These are phyloP conservation scores for Somion occarium DNA, from an alignment of 1,284 basidiomycete genomes.

Conservation along the genomic window DNA sequence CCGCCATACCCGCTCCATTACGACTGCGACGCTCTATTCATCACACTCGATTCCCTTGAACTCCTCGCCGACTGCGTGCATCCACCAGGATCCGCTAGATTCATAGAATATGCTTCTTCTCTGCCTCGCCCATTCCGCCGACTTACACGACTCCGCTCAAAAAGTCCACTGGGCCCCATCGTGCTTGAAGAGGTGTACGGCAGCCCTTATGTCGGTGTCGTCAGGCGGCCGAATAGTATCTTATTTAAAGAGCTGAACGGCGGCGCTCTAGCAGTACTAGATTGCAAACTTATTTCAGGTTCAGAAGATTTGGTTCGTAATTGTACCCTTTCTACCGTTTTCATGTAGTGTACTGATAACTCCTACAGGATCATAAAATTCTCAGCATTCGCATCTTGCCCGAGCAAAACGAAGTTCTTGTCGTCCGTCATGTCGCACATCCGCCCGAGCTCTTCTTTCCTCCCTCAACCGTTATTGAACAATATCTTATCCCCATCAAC, in stretches of 20 bases:
- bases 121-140: slow-evolving; percentile 37
- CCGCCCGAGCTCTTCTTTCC: neutral
- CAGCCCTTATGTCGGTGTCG: slow-evolving; percentile 39
- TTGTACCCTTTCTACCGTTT: neutral
- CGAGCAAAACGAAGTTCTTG: slow-evolving; percentile 46
- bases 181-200: slow-evolving; percentile 43
- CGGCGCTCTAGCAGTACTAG: neutral
- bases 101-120: slow-evolving; percentile 29
- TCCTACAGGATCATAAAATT: slow-evolving; percentile 38
- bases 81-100: slow-evolving; percentile 25
- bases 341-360: neutral
- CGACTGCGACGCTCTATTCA: slow-evolving; percentile 43
- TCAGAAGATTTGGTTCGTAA: neutral
- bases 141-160: slow-evolving; percentile 32
- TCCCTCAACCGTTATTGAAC: slow-evolving; percentile 11
- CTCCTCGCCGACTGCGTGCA: slow-evolving; percentile 40
- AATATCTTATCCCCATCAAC: slow-evolving; percentile 15
- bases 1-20: slow-evolving; percentile 45
- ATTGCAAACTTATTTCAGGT: neutral
- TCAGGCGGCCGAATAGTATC: slow-evolving; percentile 39
- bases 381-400: slow-evolving; percentile 51
- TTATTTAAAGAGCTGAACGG: slow-evolving; percentile 35
- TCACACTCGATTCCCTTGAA: slow-evolving; percentile 47
- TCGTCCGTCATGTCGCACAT: slow-evolving; percentile 37
- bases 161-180: slow-evolving; percentile 34